phyloP scores from a whole-genome alignment of 345 rosid species.

The Xanthoceras sorbifolium region DNA sequence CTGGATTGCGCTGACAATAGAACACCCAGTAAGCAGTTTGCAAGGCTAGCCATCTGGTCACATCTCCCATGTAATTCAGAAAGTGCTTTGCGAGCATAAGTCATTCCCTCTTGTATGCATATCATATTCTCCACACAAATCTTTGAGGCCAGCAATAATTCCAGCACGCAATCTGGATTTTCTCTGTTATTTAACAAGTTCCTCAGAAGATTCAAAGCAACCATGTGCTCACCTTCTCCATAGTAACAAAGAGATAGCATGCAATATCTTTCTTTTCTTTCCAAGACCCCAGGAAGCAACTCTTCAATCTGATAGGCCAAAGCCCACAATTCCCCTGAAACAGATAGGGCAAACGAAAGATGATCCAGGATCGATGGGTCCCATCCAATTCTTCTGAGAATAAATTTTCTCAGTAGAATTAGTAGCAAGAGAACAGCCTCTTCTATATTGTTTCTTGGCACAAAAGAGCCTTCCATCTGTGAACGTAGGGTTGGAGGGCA shows the following conservation, averaged over 20 bases:
- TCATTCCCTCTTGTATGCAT: conserved; percentile 55
- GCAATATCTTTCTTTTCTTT: conserved; percentile 42
- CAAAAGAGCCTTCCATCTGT: conserved; percentile 62
- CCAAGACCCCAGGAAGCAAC: conserved; percentile 53
- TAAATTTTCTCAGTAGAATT: conserved; percentile 50
- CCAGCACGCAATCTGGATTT: conserved; percentile 45
- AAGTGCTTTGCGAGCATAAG: conserved; percentile 44
- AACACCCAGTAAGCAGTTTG: conserved; percentile 51
- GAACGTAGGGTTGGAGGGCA: conserved; percentile 63
- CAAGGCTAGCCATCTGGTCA: conserved; percentile 44
- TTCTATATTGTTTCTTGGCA: conserved; percentile 68
- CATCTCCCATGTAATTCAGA: conserved; percentile 34
- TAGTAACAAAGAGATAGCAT: conserved; percentile 60
- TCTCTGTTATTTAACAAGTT: conserved; percentile 50
- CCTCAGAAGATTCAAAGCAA: conserved; percentile 60
- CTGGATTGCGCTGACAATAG: conserved; percentile 49
- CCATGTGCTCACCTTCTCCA: conserved; percentile 55
- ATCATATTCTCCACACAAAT: conserved; percentile 51
- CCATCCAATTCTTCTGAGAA: conserved; percentile 55
- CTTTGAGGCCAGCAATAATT: conserved; percentile 61
- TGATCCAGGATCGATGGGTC: conserved; percentile 72
- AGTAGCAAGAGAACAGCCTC: conserved; percentile 64
- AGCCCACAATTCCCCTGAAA: conserved; percentile 54
- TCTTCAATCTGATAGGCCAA: conserved; percentile 59
- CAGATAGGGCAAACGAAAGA: conserved; percentile 62